phyloP scores from a whole-genome alignment of 1,139 yeast genomes.

The Zygoascus meyerae region DNA sequence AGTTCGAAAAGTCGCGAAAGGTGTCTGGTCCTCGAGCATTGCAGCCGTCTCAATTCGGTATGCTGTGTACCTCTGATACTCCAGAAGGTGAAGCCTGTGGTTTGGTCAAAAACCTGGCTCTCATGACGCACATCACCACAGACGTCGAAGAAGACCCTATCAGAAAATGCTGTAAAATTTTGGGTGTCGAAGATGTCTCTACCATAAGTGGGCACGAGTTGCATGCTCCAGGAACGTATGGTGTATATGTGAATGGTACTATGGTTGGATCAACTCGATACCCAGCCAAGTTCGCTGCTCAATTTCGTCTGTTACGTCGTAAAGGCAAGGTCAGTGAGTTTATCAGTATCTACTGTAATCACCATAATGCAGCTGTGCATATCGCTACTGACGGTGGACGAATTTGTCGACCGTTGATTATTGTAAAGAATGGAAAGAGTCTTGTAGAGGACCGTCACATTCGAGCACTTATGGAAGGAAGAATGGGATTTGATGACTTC shows the following conservation, averaged over 20 bases:
- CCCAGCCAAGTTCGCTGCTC: conserved; percentile 72
- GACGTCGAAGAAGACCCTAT: conserved; percentile 96
- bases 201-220: conserved; percentile 78
- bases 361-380: conserved; percentile 88
- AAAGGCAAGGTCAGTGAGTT: conserved; percentile 83
- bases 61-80: conserved; percentile 97
- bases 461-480: conserved; percentile 52
- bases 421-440: conserved; percentile 67
- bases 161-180: conserved; percentile 61
- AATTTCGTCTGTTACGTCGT: conserved; percentile 77
- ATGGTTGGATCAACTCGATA: conserved; percentile 83
- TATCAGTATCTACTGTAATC: conserved; percentile 82
- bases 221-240: conserved; percentile 70
- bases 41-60: conserved; percentile 98
- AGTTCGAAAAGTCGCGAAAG: conserved; percentile 94
- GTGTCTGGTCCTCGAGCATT: conserved; percentile 99
- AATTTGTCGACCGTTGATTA: conserved; percentile 92
- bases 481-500: conserved; percentile 84
- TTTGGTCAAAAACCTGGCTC: conserved; percentile 87
- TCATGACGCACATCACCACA: conserved; percentile 98
- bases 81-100: conserved; percentile 99
- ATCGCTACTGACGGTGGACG: conserved; percentile 99
- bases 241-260: conserved; percentile 90
- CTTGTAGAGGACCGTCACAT: conserved; percentile 70
- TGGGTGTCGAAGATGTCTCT: conserved; percentile 87